Evolutionary conservation across 495 filamentous ascomycete species (phyloP), one percentile per base, ranked within the genome.

Genomic region (Lentithecium fluviatile): DNA sequence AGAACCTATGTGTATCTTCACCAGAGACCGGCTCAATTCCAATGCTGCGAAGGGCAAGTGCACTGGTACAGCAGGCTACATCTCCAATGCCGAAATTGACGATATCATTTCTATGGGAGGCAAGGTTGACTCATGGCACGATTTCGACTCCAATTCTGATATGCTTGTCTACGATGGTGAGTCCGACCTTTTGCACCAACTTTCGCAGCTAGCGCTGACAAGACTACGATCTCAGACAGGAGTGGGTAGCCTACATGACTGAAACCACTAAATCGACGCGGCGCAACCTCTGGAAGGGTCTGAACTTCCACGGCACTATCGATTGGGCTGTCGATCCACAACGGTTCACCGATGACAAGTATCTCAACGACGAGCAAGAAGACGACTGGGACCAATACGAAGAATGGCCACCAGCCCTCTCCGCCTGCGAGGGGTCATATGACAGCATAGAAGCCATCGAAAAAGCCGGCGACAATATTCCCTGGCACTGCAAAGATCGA

Each of bases 231-330:
- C n/a, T n/a, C n/a, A n/a, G n/a, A n/a, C n/a, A n/a, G n/a, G n/a
- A n/a, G n/a, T n/a, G n/a, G n/a, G n/a, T n/a, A n/a, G n/a, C 69
- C 0, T 80, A 73, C 52, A 79, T 80, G 77, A 53, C 6, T 23
- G 24, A 38, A 7, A 54, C 45, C 8, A 70, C 62, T 7, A 70
- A 69, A 46, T n/a, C 17, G 1, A 37, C 38, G 4, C 62, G 68
- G 2, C 37, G 34, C 4, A 40, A 34, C 15, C 17, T 34, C n/a
- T 66, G 42, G 26, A 60, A 59, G 24, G 25, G 40, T 6, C 26
- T 62, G 5, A 67, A 69, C 58, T 69, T 71, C 38, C 52, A 24
- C 17, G 69, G 69, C 11, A 71, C 68, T 21, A 60, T 62, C 10
- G 69, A 71, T 42, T 71, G 69, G 69, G 69, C 69, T 5, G 59